These are phyloP conservation scores for Bassia scoparia DNA, from an alignment of 148 eudicot genomes.

Conservation along the genomic window DNA sequence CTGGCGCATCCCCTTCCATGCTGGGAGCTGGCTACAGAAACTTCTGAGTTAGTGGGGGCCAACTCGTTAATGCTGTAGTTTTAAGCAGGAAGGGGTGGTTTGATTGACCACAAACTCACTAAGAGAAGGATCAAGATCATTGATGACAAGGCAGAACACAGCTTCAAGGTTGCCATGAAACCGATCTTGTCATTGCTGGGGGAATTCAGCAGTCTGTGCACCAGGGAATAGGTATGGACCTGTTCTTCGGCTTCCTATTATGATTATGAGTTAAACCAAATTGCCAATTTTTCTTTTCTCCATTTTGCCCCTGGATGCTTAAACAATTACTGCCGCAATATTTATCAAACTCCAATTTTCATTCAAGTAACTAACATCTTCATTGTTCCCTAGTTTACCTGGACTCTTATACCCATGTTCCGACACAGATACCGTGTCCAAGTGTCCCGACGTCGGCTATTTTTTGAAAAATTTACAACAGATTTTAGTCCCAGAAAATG, in stretches of 20 bases:
- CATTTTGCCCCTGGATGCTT: slow-evolving; percentile 8
- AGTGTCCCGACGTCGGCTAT: too few species aligned
- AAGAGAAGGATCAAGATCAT: slow-evolving; percentile 79
- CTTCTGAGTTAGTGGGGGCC: slow-evolving; percentile 98
- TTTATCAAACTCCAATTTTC: not conserved
- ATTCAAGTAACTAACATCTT: not conserved
- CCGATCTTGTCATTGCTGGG: slow-evolving; percentile 96
- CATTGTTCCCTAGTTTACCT: too few species aligned
- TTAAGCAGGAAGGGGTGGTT: slow-evolving; percentile 83
- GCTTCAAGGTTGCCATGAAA: slow-evolving; percentile 92
- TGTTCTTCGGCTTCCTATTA: not conserved
- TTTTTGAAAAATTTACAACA: too few species aligned
- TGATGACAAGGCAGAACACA: slow-evolving; percentile 76
- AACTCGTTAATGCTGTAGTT: slow-evolving; percentile 74
- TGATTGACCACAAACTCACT: slow-evolving; percentile 73
- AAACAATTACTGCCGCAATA: not conserved
- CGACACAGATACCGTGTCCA: too few species aligned
- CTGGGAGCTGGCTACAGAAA: slow-evolving; percentile 91
- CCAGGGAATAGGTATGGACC: slow-evolving; percentile 82
- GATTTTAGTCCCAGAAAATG: too few species aligned
- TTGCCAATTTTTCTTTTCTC: not conserved
- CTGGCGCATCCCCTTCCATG: slow-evolving; percentile 98
- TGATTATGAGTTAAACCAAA: not conserved
- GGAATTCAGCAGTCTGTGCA: slow-evolving; percentile 95
- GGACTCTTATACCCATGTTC: too few species aligned